phyloP scores from a whole-genome alignment of 2,329 filamentous ascomycete genomes.

The Trichoderma citrinoviride region DNA sequence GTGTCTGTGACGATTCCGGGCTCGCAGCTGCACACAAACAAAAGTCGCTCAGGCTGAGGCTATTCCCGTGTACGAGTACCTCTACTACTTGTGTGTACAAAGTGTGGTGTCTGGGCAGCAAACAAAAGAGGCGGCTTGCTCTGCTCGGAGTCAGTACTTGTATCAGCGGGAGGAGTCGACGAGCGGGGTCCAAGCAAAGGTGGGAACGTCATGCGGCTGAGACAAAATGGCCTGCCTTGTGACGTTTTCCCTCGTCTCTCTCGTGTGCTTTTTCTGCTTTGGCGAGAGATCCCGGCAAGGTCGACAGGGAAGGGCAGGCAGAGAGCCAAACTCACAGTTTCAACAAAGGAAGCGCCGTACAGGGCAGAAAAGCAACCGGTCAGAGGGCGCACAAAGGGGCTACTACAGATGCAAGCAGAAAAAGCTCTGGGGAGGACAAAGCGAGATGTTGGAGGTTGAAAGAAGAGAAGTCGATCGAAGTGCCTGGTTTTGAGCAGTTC shows the following conservation, averaged over 20 bases:
- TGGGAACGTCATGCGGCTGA: slow-evolving; percentile 22
- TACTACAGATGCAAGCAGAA: background rate
- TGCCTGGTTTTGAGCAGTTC: slow-evolving; percentile 18
- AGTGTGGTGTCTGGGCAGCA: background rate
- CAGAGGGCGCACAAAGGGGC: no score
- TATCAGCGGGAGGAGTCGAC: slow-evolving; percentile 19
- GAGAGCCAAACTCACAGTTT: background rate
- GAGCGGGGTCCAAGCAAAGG: slow-evolving; percentile 14
- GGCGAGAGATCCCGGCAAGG: background rate
- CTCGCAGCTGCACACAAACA: no score
- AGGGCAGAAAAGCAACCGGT: background rate
- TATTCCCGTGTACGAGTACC: background rate
- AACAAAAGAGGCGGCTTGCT: background rate
- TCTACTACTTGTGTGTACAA: background rate
- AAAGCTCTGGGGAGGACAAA: background rate
- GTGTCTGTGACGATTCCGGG: slow-evolving; percentile 14
- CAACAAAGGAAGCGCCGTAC: background rate
- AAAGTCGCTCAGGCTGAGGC: background rate
- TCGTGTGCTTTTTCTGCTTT: background rate
- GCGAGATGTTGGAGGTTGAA: background rate
- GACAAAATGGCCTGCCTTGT: slow-evolving; percentile 15
- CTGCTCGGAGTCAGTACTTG: slow-evolving; percentile 4
- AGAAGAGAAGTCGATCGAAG: background rate
- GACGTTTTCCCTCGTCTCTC: background rate
- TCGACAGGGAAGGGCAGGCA: background rate